These are phyloP conservation scores for Xylariaceae sp. DNA, from an alignment of 2,329 filamentous ascomycete species.

Conservation along the genomic window DNA sequence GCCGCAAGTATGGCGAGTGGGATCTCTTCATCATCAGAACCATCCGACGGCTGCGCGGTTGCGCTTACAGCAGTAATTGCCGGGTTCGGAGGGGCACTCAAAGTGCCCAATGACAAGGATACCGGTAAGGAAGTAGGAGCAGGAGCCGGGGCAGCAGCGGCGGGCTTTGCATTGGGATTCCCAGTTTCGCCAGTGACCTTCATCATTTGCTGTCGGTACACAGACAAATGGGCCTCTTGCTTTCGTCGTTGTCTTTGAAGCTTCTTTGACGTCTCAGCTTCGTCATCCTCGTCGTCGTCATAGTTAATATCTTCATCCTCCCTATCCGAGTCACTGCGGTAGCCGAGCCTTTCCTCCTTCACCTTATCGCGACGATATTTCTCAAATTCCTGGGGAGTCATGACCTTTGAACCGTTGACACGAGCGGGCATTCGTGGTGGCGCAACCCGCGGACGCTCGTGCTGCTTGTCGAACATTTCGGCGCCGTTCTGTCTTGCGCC, in stretches of 20 bases:
- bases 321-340: conserved; percentile 38
- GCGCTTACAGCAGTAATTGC: conserved; percentile 33
- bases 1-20: conserved; percentile 81
- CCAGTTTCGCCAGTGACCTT: conserved; percentile 77
- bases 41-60: conserved; percentile 40
- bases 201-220: conserved; percentile 95
- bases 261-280: conserved; percentile 67
- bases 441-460: conserved; percentile 35
- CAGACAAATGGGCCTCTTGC: conserved; percentile 83
- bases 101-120: conserved; percentile 56
- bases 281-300: conserved; percentile 66
- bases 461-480: conserved; percentile 50
- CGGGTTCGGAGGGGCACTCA: conserved; percentile 45
- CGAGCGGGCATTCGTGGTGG: conserved; percentile 39
- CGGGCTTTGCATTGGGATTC: conserved; percentile 46
- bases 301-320: conserved; percentile 42
- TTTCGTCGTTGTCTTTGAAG: conserved; percentile 73
- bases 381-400: conserved; percentile 87
- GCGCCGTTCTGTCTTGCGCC: conserved; percentile 42
- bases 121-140: conserved; percentile 27
- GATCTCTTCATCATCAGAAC: conserved; percentile 78
- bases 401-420: conserved; percentile 67
- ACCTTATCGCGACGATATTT: conserved; percentile 71
- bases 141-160: conserved; percentile 12
- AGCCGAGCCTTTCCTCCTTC: conserved; percentile 45